Percentiles rank a stretch among this genome's conserved stretches.
Evolutionary conservation across 208 protist genomes (phyloP).

Genomic region (Leishmania guyanensis): DNA sequence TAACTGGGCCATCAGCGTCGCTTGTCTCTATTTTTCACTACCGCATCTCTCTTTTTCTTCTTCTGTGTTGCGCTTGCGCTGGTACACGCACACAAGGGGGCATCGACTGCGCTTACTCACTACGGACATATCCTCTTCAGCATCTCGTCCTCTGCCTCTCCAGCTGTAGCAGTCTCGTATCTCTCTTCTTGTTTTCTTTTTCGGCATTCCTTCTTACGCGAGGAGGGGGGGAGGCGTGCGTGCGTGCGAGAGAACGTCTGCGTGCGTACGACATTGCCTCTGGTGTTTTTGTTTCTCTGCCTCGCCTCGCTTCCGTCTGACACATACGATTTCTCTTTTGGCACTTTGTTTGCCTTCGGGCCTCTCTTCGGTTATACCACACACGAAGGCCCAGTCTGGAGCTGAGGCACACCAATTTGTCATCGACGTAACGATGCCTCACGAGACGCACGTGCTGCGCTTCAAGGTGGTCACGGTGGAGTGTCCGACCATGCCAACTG

Average conservation of each 20-base stretch:
- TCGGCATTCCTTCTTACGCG: background rate
- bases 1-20: background rate
- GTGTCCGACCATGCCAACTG: constrained; percentile 59
- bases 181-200: background rate
- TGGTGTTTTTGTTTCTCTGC: background rate
- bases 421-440: constrained; percentile 35
- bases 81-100: background rate
- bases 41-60: background rate
- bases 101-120: background rate
- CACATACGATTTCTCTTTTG: background rate
- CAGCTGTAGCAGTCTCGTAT: background rate
- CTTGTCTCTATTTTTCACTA: background rate
- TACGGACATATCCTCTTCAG: background rate
- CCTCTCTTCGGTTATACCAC: background rate
- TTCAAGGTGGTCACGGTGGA: constrained; percentile 78
- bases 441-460: constrained; percentile 71
- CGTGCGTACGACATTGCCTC: background rate
- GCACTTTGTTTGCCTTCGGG: background rate
- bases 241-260: background rate
- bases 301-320: background rate
- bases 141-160: background rate
- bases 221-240: background rate
- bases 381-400: background rate
- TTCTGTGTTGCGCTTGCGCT: background rate
- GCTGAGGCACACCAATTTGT: background rate